Evolutionary conservation across 2,329 filamentous ascomycete species (phyloP), one percentile per base, ranked within the genome.

Genomic region (Fusarium paranaense): DNA sequence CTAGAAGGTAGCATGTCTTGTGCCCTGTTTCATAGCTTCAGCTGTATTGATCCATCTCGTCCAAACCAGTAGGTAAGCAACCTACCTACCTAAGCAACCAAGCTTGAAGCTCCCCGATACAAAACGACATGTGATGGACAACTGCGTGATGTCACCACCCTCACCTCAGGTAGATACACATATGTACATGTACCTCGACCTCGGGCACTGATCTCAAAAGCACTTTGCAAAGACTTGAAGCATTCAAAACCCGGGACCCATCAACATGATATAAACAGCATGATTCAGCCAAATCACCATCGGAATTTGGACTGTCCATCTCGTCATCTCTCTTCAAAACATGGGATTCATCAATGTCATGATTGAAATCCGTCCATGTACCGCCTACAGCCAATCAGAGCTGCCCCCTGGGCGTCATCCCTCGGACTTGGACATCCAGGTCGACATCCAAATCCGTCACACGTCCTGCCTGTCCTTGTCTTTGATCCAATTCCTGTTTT

Each of bases 141-240:
- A 38, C 30, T 37, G 60, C 45, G 71, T 73, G 67, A 73, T 73
- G 67, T 73, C 71, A 73, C 61, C 57, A 50, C 32, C 33, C 37
- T 38, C 56, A 38, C 33, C 35, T 25, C 33, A 16, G 47, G 25
- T n/a, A 52, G 6, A 27, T n/a, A 32, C 47, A 30, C 27, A 32
- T 52, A 22, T 22, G 22, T 22, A 32, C 27, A 32, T 52, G 35
- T 30, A 40, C 22, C 20, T 38, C 33, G 50, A n/a, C 16, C 22
- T 37, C 8, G 18, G 6, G 45, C 45, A 50, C 1, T 7, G 22
- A 50, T 27, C 25, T 27, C 45, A 50, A 27, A 52, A 52, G 5
- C 47, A 32, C 47, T 52, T 1, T 32, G 4, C 47, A 52, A 52
- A 52, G 27, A 20, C 1, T 7, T 2, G 47, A 32, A 52, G 22